These are phyloP conservation scores for Fomitopsis schrenkii DNA, from an alignment of 1,284 basidiomycete species.

Conservation along the genomic window DNA sequence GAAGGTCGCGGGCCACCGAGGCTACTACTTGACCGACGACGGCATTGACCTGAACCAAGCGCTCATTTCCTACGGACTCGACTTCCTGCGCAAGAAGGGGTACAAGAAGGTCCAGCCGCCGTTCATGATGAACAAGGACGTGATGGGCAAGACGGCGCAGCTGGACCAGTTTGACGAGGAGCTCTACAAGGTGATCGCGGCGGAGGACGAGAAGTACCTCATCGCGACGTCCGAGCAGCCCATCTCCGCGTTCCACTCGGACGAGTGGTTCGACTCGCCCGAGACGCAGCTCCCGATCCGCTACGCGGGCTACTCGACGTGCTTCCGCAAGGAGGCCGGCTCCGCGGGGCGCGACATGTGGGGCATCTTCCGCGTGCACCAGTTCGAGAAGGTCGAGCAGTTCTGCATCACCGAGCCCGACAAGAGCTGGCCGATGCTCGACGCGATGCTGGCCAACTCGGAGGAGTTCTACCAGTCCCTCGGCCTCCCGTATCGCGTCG, in stretches of 20 bases:
- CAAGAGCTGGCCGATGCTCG: slow-evolving; percentile 93
- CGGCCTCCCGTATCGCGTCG: slow-evolving; percentile 86
- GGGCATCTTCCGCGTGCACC: slow-evolving; percentile 99
- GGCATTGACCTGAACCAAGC: slow-evolving; percentile 98
- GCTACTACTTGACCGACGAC: slow-evolving; percentile 94
- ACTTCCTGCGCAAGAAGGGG: slow-evolving; percentile 79
- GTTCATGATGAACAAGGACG: slow-evolving; percentile 98
- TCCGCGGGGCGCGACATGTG: slow-evolving; percentile 97
- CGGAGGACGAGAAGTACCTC: slow-evolving; percentile 97
- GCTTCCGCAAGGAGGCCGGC: slow-evolving; percentile 99
- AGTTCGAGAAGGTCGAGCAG: slow-evolving; percentile 99
- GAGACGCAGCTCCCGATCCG: slow-evolving; percentile 87
- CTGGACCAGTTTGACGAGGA: slow-evolving; percentile 98
- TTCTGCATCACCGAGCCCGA: slow-evolving; percentile 95
- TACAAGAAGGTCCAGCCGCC: slow-evolving; percentile 98
- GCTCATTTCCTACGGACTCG: slow-evolving; percentile 91
- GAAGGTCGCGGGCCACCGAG: slow-evolving; percentile 94
- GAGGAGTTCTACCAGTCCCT: slow-evolving; percentile 97
- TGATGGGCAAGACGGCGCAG: slow-evolving; percentile 97
- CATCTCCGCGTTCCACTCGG: slow-evolving; percentile 91
- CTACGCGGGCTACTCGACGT: slow-evolving; percentile 88
- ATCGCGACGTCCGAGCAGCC: slow-evolving; percentile 99
- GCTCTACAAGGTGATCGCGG: slow-evolving; percentile 91
- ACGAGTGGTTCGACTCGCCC: slow-evolving; percentile 97
- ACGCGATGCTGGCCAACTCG: slow-evolving; percentile 85